Conservation (phyloP, 768 basidiomycete genomes). For the Termitomyces sp. region DNA sequence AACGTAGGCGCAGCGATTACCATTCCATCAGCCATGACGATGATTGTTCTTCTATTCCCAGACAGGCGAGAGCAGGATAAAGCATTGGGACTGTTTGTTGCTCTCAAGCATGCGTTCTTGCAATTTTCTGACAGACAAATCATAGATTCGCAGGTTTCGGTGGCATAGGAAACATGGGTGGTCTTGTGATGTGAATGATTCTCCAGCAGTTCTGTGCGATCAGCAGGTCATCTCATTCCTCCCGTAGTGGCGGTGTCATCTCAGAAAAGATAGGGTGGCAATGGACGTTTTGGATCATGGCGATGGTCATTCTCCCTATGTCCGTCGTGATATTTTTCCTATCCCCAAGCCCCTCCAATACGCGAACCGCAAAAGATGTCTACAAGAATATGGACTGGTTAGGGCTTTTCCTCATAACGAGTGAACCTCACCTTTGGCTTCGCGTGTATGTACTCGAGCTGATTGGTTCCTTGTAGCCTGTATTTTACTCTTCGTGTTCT, state of each 20-base stretch:
- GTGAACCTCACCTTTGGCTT: slow-evolving; percentile 29
- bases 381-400: slow-evolving; percentile 11
- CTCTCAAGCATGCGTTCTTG: no score
- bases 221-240: no score
- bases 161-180: slow-evolving; percentile 35
- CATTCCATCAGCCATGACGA: slow-evolving; percentile 43
- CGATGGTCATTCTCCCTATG: slow-evolving; percentile 35
- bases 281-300: slow-evolving; percentile 49
- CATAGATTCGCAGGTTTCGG: slow-evolving; percentile 42
- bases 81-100: slow-evolving; percentile 32
- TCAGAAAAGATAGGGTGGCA: slow-evolving; percentile 36
- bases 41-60: slow-evolving; percentile 48
- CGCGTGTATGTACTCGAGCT: slow-evolving; percentile 19
- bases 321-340: slow-evolving; percentile 28
- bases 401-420: slow-evolving; percentile 24
- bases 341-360: slow-evolving; percentile 8
- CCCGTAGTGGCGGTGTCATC: slow-evolving; percentile 37
- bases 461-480: slow-evolving; percentile 16
- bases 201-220: not conserved
- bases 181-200: slow-evolving; percentile 14
- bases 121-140: slow-evolving; percentile 16
- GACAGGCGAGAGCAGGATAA: slow-evolving; percentile 41
- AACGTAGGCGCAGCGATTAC: slow-evolving; percentile 29
- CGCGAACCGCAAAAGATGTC: slow-evolving; percentile 22
- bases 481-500: slow-evolving; percentile 33